These are phyloP conservation scores for Coemansia furcata DNA, from an alignment of 192 early-diverging fungal genomes.

Conservation along the genomic window DNA sequence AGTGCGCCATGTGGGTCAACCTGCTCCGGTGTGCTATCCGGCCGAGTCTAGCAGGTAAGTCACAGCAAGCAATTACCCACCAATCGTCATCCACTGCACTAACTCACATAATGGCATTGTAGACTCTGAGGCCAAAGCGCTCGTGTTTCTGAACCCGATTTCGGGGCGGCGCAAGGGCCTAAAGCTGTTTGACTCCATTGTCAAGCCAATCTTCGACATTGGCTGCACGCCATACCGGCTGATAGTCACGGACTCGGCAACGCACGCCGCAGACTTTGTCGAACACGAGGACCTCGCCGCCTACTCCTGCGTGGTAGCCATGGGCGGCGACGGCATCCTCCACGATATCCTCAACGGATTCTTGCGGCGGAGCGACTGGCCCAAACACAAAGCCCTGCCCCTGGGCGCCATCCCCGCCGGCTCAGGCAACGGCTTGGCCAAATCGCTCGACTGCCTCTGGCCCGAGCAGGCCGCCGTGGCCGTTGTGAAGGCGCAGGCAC, in stretches of 20 bases:
- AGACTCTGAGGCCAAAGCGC: slow-evolving; percentile 21
- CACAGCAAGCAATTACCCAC: too few species aligned
- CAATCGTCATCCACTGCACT: too few species aligned
- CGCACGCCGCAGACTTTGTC: slow-evolving; percentile 29
- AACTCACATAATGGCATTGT: slow-evolving; percentile 1
- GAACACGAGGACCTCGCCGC: slow-evolving; percentile 34
- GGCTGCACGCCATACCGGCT: slow-evolving; percentile 36
- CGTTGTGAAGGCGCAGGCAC: slow-evolving; percentile 49
- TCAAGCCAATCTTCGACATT: slow-evolving; percentile 49
- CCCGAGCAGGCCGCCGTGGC: slow-evolving; percentile 55
- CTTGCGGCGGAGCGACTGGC: slow-evolving; percentile 41
- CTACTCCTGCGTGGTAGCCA: slow-evolving; percentile 34
- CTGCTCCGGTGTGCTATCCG: slow-evolving; percentile 41
- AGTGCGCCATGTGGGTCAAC: slow-evolving; percentile 37
- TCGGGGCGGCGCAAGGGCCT: slow-evolving; percentile 43
- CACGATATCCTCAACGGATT: slow-evolving; percentile 52
- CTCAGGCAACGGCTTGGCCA: slow-evolving; percentile 51
- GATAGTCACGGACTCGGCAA: slow-evolving; percentile 31
- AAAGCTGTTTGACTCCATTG: slow-evolving; percentile 45
- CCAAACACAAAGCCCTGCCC: slow-evolving; percentile 33
- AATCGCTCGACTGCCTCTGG: slow-evolving; percentile 44
- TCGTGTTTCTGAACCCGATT: slow-evolving; percentile 46
- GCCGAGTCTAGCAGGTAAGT: slow-evolving; percentile 34
- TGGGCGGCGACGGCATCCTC: slow-evolving; percentile 52
- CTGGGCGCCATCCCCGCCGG: slow-evolving; percentile 49